phyloP scores from a whole-genome alignment of 306 rosid genomes.

The Medicago arabica region DNA sequence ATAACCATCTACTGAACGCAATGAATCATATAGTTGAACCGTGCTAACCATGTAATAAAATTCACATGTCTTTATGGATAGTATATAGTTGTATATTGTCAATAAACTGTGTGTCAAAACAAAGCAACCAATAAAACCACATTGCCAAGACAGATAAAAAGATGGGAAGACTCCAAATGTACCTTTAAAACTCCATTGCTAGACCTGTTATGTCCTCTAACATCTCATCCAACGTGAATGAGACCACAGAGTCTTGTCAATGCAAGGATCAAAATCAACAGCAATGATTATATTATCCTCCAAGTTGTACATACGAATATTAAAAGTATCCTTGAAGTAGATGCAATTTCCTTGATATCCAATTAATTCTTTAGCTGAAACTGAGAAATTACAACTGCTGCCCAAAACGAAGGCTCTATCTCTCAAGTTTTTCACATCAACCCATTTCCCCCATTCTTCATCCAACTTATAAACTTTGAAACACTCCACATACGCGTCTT shows the following conservation, averaged over 20 bases:
- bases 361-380: conserved; percentile 35
- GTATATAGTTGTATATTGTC: too few relatives aligned
- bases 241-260: conserved; percentile 45
- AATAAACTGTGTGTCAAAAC: not conserved
- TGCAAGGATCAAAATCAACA: conserved; percentile 33
- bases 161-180: not conserved
- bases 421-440: conserved; percentile 49
- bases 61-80: too few relatives aligned
- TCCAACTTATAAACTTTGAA: conserved; percentile 65
- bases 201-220: not conserved
- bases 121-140: not conserved
- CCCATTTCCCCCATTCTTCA: conserved; percentile 60
- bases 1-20: not conserved
- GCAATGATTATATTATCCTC: conserved; percentile 42
- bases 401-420: conserved; percentile 53
- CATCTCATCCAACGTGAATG: conserved; percentile 34
- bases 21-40: too few relatives aligned
- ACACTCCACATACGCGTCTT: conserved; percentile 38
- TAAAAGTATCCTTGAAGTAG: conserved; percentile 42
- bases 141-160: not conserved
- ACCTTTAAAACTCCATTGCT: not conserved
- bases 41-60: too few relatives aligned
- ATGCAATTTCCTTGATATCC: conserved; percentile 54
- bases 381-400: conserved; percentile 45
- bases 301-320: conserved; percentile 44